These are phyloP conservation scores for Skeletonema costatum DNA, from an alignment of 108 stramenopile genomes.

Conservation along the genomic window DNA sequence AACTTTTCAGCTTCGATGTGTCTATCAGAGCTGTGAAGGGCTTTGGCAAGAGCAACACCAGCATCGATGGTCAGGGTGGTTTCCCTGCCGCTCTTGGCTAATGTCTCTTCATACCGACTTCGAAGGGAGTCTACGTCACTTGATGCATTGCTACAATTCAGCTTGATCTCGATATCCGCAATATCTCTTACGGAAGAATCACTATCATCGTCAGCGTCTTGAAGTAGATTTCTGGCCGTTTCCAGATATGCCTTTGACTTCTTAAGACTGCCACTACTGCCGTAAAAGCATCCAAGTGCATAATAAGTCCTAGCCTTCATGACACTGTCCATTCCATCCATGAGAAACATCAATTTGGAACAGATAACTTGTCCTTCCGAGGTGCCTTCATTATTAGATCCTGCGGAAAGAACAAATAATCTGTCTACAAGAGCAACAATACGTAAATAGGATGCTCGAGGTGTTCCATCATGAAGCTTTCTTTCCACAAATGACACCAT, in stretches of 20 bases:
- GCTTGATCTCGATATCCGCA: neutral
- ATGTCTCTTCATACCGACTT: no score
- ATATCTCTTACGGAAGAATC: neutral
- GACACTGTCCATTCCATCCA: neutral
- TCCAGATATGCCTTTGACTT: neutral
- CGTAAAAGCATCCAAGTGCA: neutral
- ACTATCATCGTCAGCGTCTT: neutral
- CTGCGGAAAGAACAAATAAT: neutral
- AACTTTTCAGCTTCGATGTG: neutral
- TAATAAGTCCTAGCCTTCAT: neutral
- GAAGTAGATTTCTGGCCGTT: neutral
- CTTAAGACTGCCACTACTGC: neutral
- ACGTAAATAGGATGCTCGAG: neutral
- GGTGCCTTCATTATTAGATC: neutral
- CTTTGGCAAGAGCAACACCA: neutral
- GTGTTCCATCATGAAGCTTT: neutral
- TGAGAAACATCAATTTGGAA: neutral
- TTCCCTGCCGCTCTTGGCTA: no score
- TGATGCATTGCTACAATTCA: neutral
- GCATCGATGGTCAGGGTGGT: neutral
- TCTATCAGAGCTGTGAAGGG: neutral
- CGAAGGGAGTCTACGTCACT: no score
- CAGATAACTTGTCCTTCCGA: neutral
- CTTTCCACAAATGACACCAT: neutral
- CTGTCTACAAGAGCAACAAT: neutral